A percentile compares a stretch with the other conserved stretches of the same genome.
Conservation (phyloP, 345 rosid genomes). For the Lenwebbia sp. region DNA sequence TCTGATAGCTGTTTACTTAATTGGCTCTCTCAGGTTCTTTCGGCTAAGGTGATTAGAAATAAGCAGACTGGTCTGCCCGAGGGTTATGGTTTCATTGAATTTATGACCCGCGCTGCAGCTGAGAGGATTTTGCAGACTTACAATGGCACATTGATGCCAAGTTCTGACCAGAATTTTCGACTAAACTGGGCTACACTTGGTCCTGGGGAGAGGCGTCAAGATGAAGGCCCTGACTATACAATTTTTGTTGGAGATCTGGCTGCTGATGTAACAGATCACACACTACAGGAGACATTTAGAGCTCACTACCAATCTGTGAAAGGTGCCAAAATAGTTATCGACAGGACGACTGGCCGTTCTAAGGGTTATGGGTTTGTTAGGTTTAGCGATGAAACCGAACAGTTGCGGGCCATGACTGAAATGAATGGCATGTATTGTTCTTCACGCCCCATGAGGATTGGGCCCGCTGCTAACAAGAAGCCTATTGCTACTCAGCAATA, state of each 20-base stretch:
- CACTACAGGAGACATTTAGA: conserved; percentile 70
- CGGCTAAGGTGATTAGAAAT: conserved; percentile 87
- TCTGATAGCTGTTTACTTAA: not conserved
- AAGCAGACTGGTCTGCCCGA: conserved; percentile 60
- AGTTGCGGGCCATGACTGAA: conserved; percentile 78
- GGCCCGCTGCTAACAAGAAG: conserved; percentile 86
- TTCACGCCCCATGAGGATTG: conserved; percentile 88
- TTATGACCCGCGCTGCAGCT: conserved; percentile 51
- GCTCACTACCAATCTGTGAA: conserved; percentile 53
- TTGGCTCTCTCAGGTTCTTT: conserved; percentile 26
- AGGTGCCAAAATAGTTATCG: conserved; percentile 90
- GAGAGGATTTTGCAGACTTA: conserved; percentile 70
- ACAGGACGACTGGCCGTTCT: conserved; percentile 83
- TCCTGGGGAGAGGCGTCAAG: conserved; percentile 82
- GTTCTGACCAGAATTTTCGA: conserved; percentile 62
- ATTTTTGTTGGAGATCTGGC: conserved; percentile 92
- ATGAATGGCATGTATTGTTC: conserved; percentile 87
- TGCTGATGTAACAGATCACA: conserved; percentile 75
- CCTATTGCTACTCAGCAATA: conserved; percentile 46
- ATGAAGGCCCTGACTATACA: conserved; percentile 76
- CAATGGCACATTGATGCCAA: conserved; percentile 81
- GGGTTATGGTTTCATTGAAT: conserved; percentile 93
- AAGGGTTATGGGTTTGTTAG: conserved; percentile 98
- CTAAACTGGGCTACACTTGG: conserved; percentile 89
- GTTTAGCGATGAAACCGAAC: conserved; percentile 80